These are phyloP conservation scores for Infundibulicybe gibba DNA, from an alignment of 768 basidiomycete species.

Conservation along the genomic window DNA sequence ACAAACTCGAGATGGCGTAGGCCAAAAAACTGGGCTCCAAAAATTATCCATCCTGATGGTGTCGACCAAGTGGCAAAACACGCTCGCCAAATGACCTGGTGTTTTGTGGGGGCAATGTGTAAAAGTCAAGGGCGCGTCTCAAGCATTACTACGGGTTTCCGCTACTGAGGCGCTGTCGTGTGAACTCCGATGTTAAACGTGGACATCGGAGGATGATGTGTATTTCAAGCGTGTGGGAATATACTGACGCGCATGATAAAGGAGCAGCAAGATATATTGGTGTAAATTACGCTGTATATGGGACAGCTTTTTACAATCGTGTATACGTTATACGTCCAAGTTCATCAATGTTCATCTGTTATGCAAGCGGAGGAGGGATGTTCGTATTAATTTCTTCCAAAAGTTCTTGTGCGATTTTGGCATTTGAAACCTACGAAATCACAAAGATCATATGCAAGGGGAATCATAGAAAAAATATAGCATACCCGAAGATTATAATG, in stretches of 20 bases:
- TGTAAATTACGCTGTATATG: too few species aligned
- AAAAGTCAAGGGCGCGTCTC: too few species aligned
- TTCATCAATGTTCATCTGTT: slow-evolving; percentile 7
- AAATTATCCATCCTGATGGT: slow-evolving; percentile 6
- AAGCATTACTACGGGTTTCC: too few species aligned
- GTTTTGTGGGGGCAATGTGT: neutral
- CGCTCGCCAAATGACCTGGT: neutral
- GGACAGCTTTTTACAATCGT: too few species aligned
- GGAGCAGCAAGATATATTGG: too few species aligned
- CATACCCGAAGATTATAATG: slow-evolving; percentile 78
- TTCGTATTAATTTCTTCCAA: slow-evolving; percentile 52
- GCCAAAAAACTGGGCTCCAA: slow-evolving; percentile 28
- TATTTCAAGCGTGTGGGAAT: neutral
- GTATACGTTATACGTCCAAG: neutral
- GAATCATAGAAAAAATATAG: slow-evolving; percentile 9
- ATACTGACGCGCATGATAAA: too few species aligned
- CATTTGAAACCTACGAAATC: slow-evolving; percentile 52
- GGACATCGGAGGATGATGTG: neutral
- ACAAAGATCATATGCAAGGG: slow-evolving; percentile 4
- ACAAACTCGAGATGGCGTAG: slow-evolving; percentile 29
- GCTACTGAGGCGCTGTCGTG: too few species aligned
- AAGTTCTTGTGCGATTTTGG: slow-evolving; percentile 69
- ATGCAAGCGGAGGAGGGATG: slow-evolving; percentile 29
- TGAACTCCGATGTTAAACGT: neutral
- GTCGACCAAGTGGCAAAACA: neutral